Evolutionary conservation across 495 filamentous ascomycete genomes (phyloP).

Genomic region (Rhypophila decipiens): DNA sequence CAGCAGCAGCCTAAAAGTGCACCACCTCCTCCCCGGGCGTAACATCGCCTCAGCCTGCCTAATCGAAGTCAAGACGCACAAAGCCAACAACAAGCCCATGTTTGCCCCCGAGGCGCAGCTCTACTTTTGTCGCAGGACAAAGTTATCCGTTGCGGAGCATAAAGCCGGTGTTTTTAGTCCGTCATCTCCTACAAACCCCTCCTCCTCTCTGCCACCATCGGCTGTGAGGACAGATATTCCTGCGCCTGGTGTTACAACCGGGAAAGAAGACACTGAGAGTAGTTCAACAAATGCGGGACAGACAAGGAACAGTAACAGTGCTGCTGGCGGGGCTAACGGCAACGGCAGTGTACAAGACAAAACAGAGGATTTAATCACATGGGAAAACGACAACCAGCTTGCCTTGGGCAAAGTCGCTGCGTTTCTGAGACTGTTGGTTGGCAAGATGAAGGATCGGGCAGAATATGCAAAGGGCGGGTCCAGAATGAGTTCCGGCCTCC

Average conservation of each 20-base stretch:
- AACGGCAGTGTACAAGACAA: slow-evolving; percentile 3
- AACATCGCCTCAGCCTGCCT: slow-evolving; percentile 11
- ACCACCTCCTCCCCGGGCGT: slow-evolving; percentile 7
- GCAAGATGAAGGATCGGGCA: background rate
- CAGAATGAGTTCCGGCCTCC: background rate
- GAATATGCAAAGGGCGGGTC: background rate
- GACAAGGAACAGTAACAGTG: no score
- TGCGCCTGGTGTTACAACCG: no score
- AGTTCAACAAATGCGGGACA: no score
- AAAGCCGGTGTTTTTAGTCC: slow-evolving; percentile 5
- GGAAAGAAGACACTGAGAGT: no score
- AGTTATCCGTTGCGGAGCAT: slow-evolving; percentile 16
- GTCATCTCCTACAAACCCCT: no score
- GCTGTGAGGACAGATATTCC: no score
- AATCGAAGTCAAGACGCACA: slow-evolving; percentile 21
- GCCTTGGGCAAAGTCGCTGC: slow-evolving; percentile 10
- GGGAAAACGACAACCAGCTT: slow-evolving; percentile 10
- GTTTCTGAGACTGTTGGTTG: slow-evolving; percentile 7
- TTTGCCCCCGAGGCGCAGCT: slow-evolving; percentile 15
- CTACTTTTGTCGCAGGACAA: slow-evolving; percentile 12
- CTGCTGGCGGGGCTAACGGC: background rate
- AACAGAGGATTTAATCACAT: background rate
- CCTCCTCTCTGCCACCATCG: no score
- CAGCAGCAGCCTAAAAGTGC: slow-evolving; percentile 5
- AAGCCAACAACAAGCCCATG: background rate